These are phyloP conservation scores for Dryadomyces quercivorus DNA, from an alignment of 2,329 filamentous ascomycete species.

Conservation along the genomic window DNA sequence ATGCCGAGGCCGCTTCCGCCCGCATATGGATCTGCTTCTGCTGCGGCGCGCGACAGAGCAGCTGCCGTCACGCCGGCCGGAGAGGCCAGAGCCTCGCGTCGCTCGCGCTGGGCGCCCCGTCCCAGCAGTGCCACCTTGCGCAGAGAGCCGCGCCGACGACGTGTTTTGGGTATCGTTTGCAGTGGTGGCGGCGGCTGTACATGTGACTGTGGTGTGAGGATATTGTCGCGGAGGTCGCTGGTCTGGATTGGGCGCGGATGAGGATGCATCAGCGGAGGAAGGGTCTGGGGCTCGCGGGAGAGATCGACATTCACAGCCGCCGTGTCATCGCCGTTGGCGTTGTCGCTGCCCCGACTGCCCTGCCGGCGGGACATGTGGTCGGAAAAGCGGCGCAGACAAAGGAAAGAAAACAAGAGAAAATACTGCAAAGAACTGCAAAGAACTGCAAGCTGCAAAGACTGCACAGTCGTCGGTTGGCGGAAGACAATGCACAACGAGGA, in stretches of 20 bases:
- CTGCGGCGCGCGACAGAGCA: background rate
- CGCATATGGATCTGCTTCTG: background rate
- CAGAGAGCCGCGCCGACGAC: constrained; percentile 71
- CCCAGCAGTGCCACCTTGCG: constrained; percentile 78
- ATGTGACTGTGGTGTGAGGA: constrained; percentile 5
- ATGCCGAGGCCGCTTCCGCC: constrained; percentile 32
- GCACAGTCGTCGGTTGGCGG: too few relatives aligned
- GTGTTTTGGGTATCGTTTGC: constrained; percentile 33
- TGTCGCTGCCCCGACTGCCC: constrained; percentile 6
- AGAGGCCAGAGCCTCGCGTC: constrained; percentile 27
- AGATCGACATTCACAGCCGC: background rate
- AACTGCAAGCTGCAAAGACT: background rate
- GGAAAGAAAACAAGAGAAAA: background rate
- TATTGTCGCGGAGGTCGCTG: constrained; percentile 12
- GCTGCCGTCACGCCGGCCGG: background rate
- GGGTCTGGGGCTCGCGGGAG: background rate
- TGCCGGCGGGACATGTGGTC: constrained; percentile 1
- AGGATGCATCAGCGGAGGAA: background rate
- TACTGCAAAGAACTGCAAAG: background rate
- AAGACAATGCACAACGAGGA: too few relatives aligned
- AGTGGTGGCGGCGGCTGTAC: background rate
- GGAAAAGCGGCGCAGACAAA: constrained; percentile 1
- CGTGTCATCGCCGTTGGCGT: background rate
- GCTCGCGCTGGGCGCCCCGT: constrained; percentile 52
- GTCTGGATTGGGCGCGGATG: background rate